Percentiles rank a stretch among this genome's conserved stretches.
These are phyloP conservation scores for Dicorynia guianensis DNA, from an alignment of 306 rosid genomes.

Conservation along the genomic window DNA sequence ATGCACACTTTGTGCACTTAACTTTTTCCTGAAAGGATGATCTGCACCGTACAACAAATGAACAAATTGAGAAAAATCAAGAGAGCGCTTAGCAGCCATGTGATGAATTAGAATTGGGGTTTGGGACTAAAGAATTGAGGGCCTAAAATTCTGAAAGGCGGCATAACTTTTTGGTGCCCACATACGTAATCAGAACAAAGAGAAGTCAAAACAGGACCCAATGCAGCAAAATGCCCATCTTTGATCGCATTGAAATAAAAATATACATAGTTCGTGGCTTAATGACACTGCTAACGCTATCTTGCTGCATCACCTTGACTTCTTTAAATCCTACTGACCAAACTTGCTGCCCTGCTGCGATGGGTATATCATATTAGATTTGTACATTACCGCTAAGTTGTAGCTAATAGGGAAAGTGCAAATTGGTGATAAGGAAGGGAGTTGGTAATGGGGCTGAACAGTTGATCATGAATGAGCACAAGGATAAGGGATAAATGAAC, in stretches of 20 bases:
- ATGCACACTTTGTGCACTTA: no score
- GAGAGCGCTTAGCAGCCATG: neutral
- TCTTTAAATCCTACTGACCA: conserved; percentile 37
- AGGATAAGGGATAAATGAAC: conserved; percentile 57
- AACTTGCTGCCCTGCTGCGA: neutral
- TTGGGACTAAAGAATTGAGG: conserved; percentile 4
- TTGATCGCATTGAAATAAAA: neutral
- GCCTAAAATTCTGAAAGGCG: neutral
- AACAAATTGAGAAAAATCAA: conserved; percentile 4
- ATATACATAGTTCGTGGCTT: conserved; percentile 17
- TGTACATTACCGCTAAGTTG: neutral
- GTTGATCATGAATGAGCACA: conserved; percentile 31
- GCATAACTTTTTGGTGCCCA: neutral
- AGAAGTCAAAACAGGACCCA: conserved; percentile 24
- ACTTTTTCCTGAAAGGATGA: no score
- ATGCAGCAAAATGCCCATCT: neutral
- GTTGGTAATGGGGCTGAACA: conserved; percentile 40
- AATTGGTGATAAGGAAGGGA: conserved; percentile 35
- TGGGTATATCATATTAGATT: neutral
- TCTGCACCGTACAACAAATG: conserved; percentile 24
- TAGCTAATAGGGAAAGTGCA: conserved; percentile 3
- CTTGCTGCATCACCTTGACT: conserved; percentile 36
- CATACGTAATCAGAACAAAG: neutral
- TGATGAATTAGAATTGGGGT: neutral
- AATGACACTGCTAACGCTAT: conserved; percentile 7